Evolutionary conservation across 176 grass and related monocot species (phyloP).

Genomic region (Saccharum officinarum): DNA sequence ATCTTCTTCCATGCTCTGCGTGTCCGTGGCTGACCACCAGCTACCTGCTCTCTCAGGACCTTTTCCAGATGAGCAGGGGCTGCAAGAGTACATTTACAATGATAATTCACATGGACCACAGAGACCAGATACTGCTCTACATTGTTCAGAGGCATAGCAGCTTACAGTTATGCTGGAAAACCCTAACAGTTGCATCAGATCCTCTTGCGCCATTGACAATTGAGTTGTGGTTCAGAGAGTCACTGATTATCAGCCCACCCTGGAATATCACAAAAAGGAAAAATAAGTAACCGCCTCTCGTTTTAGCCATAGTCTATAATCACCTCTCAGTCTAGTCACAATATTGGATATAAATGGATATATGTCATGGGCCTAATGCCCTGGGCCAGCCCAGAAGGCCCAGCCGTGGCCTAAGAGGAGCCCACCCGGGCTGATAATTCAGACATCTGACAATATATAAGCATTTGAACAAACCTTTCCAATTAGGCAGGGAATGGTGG

Average conservation of each 20-base stretch:
- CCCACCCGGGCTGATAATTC: background rate
- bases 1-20: conserved; percentile 86
- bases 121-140: background rate
- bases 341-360: background rate
- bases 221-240: conserved; percentile 86
- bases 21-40: conserved; percentile 69
- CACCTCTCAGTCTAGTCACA: too few species aligned
- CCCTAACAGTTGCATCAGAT: conserved; percentile 63
- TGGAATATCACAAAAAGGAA: conserved; percentile 17
- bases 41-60: conserved; percentile 80
- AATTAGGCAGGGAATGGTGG: conserved; percentile 65
- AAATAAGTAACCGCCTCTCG: background rate
- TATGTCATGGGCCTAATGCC: background rate
- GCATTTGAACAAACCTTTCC: conserved; percentile 48
- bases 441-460: conserved; percentile 4
- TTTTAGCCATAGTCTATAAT: background rate
- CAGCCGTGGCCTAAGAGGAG: too few species aligned
- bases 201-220: conserved; percentile 86
- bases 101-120: background rate
- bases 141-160: background rate
- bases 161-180: conserved; percentile 90
- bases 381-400: too few species aligned
- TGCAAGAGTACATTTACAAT: conserved; percentile 15
- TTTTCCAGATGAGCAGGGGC: conserved; percentile 80
- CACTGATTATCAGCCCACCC: conserved; percentile 81